These are phyloP conservation scores for Elaphomyces granulatus DNA, from an alignment of 495 filamentous ascomycete genomes.

Conservation along the genomic window DNA sequence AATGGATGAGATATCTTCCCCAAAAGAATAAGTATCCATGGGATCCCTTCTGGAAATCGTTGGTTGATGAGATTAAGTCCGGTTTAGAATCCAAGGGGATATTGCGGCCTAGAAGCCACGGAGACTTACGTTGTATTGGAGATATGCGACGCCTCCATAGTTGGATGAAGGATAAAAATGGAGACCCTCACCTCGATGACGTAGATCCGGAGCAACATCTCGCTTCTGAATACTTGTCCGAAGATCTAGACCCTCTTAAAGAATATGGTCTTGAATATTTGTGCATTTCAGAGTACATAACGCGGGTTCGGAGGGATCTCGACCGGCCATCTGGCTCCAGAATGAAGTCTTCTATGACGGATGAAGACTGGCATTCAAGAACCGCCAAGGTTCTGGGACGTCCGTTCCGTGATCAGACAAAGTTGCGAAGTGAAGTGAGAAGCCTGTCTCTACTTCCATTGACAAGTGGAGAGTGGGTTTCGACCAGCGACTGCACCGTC, in stretches of 20 bases:
- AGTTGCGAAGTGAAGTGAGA: neutral
- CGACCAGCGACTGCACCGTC: conserved; percentile 1
- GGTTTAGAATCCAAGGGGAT: neutral
- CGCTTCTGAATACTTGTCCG: conserved; percentile 5
- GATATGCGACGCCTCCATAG: conserved; percentile 5
- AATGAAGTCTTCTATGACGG: conserved; percentile 5
- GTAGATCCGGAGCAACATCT: conserved; percentile 9
- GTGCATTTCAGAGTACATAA: conserved; percentile 1
- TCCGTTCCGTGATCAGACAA: neutral
- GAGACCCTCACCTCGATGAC: conserved; percentile 11
- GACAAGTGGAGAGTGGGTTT: conserved; percentile 7
- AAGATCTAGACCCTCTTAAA: conserved; percentile 5
- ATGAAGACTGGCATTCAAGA: conserved; percentile 11
- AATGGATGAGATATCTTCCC: conserved; percentile 18
- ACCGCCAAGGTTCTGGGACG: conserved; percentile 10
- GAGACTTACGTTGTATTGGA: conserved; percentile 1
- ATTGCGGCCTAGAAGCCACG: conserved; percentile 5
- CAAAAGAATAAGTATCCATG: conserved; percentile 1
- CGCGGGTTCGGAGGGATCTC: conserved; percentile 8
- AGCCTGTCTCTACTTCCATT: conserved; percentile 7
- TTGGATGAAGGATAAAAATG: conserved; percentile 6
- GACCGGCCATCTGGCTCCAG: neutral
- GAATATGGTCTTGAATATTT: conserved; percentile 6
- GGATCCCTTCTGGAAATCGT: conserved; percentile 6
- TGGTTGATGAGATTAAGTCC: conserved; percentile 4